A percentile compares a stretch with the other conserved stretches of the same genome.
phyloP scores from a whole-genome alignment of 768 basidiomycete species.

The Strobilomyces dryophilus region DNA sequence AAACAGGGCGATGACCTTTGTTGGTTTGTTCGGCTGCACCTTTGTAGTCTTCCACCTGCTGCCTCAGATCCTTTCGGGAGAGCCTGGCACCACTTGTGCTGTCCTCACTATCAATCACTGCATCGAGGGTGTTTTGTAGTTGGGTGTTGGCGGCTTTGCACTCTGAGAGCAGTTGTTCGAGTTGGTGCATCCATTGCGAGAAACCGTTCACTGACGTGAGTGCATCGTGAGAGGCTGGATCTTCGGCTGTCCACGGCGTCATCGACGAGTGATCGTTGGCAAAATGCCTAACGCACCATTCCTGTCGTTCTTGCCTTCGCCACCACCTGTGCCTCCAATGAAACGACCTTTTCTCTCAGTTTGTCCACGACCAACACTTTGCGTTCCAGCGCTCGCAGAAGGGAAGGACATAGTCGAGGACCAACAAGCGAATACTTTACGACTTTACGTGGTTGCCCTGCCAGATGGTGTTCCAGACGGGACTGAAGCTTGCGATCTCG shows the following conservation, averaged over 20 bases:
- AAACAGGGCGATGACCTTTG: conserved; percentile 34
- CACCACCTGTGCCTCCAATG: too few species aligned
- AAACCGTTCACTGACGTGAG: conserved; percentile 30
- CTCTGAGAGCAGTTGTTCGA: conserved; percentile 51
- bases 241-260: conserved; percentile 26
- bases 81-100: conserved; percentile 14
- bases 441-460: conserved; percentile 11
- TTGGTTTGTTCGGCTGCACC: conserved; percentile 35
- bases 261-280: too few species aligned
- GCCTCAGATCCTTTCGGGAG: conserved; percentile 37
- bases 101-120: conserved; percentile 36
- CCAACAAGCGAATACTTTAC: conserved; percentile 4
- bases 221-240: conserved; percentile 34
- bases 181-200: conserved; percentile 44
- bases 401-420: not conserved
- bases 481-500: conserved; percentile 2
- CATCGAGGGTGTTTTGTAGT: conserved; percentile 48
- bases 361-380: too few species aligned
- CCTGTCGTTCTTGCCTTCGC: too few species aligned
- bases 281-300: too few species aligned
- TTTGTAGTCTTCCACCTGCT: conserved; percentile 37
- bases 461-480: not conserved
- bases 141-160: conserved; percentile 48
- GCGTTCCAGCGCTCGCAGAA: too few species aligned
- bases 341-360: too few species aligned